Conservation (phyloP, 495 filamentous ascomycete genomes). For the Cryomyces antarcticus region DNA sequence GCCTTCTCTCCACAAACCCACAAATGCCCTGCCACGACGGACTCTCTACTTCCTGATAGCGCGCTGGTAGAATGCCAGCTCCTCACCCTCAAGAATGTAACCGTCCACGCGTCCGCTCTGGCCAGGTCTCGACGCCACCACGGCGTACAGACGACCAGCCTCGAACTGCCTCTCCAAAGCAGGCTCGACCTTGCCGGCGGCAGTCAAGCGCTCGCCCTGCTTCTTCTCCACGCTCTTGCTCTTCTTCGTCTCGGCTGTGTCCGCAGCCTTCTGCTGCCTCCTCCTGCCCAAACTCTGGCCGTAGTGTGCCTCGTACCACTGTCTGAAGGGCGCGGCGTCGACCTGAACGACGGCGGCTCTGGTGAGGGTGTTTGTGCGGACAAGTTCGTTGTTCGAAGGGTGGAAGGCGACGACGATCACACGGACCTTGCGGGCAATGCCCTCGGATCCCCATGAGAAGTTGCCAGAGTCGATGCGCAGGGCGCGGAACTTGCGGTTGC, state of each 20-base stretch:
- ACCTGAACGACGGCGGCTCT: slow-evolving; percentile 95
- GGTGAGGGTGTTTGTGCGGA: slow-evolving; percentile 99
- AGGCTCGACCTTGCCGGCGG: slow-evolving; percentile 75
- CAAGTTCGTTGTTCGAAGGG: slow-evolving; percentile 99
- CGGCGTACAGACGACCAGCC: slow-evolving; percentile 87
- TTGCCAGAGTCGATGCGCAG: slow-evolving; percentile 98
- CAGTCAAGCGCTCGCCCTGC: slow-evolving; percentile 63
- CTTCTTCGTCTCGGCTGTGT: slow-evolving; percentile 41
- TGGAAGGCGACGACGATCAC: slow-evolving; percentile 96
- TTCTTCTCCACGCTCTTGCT: slow-evolving; percentile 85
- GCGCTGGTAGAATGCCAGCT: slow-evolving; percentile 98
- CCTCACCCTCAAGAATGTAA: slow-evolving; percentile 97
- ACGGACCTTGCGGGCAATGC: slow-evolving; percentile 91
- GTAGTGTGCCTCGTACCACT: slow-evolving; percentile 99
- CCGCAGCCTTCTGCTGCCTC: slow-evolving; percentile 41
- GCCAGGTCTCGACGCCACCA: slow-evolving; percentile 77
- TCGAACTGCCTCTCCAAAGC: slow-evolving; percentile 96
- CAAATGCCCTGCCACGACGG: no score
- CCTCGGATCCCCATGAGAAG: slow-evolving; percentile 98
- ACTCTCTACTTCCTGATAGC: slow-evolving; percentile 80
- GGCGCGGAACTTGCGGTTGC: slow-evolving; percentile 97
- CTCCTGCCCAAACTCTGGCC: slow-evolving; percentile 70
- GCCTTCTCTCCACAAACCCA: no score
- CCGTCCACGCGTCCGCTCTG: slow-evolving; percentile 93
- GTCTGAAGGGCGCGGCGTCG: slow-evolving; percentile 94